Percentiles rank a stretch among this genome's conserved stretches.
Evolutionary conservation across 164 flowering plant genomes (phyloP).

Genomic region (Magnolia officinalis): DNA sequence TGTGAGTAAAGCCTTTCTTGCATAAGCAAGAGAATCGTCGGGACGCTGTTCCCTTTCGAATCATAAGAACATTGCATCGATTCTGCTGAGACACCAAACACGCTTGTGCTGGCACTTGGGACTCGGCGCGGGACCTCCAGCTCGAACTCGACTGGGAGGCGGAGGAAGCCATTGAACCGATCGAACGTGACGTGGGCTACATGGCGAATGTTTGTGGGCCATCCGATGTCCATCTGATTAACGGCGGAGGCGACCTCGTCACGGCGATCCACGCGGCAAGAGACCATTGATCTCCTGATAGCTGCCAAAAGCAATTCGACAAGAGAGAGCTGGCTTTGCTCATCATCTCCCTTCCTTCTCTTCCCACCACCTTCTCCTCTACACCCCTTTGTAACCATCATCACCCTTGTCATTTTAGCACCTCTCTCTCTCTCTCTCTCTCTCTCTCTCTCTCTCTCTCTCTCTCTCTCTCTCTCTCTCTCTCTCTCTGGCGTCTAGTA

Average conservation of each 20-base stretch:
- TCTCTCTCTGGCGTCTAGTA: not conserved
- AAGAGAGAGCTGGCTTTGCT: slow-evolving; percentile 58
- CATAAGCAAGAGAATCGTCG: slow-evolving; percentile 84
- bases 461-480: no score
- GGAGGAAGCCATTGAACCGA: slow-evolving; percentile 86
- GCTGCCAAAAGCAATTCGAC: slow-evolving; percentile 60
- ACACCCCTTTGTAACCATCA: slow-evolving; percentile 65
- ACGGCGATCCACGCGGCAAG: slow-evolving; percentile 62
- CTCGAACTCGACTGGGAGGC: slow-evolving; percentile 91
- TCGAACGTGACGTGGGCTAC: slow-evolving; percentile 93
- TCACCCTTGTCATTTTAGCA: slow-evolving; percentile 57
- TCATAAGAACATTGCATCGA: slow-evolving; percentile 94
- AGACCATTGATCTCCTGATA: slow-evolving; percentile 77
- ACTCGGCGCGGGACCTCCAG: slow-evolving; percentile 71
- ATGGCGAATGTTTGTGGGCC: slow-evolving; percentile 91
- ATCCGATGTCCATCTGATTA: slow-evolving; percentile 80
- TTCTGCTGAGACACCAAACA: slow-evolving; percentile 90
- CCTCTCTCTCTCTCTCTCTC: slow-evolving; percentile 15
- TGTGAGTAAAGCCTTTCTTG: slow-evolving; percentile 82
- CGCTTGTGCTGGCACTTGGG: slow-evolving; percentile 96
- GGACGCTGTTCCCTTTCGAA: slow-evolving; percentile 85
- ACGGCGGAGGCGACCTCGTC: slow-evolving; percentile 54
- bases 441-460: not conserved
- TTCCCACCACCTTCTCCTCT: slow-evolving; percentile 38
- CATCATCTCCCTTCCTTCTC: slow-evolving; percentile 25